A percentile compares a stretch with the other conserved stretches of the same genome.
These are phyloP conservation scores for Phytophthora sp. DNA, from an alignment of 352 stramenopile species.

Conservation along the genomic window DNA sequence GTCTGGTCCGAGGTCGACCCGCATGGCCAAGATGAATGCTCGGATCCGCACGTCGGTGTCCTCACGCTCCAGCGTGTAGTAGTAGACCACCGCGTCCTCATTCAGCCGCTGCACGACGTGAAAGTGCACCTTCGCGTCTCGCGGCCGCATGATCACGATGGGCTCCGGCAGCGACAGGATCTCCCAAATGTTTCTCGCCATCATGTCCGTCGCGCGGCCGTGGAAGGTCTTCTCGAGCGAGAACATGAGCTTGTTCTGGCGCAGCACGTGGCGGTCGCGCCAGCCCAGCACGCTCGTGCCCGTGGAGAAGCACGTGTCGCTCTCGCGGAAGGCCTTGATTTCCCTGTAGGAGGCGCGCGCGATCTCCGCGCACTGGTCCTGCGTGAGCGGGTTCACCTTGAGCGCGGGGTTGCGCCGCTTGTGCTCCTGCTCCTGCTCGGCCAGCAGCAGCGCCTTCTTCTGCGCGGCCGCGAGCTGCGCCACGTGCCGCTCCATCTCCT, in stretches of 20 bases:
- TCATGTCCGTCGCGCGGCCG: constrained; percentile 36
- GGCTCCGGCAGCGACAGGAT: constrained; percentile 54
- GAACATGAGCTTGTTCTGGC: constrained; percentile 63
- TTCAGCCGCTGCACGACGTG: constrained; percentile 67
- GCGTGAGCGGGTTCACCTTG: constrained; percentile 47
- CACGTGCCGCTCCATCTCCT: constrained; percentile 59
- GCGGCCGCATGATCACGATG: constrained; percentile 58
- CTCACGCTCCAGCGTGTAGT: constrained; percentile 70
- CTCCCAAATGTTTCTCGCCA: constrained; percentile 51
- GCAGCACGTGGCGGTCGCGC: constrained; percentile 58
- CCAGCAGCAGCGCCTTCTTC: constrained; percentile 38
- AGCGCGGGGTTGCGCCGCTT: constrained; percentile 50
- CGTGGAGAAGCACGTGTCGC: constrained; percentile 52
- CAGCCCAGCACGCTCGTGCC: constrained; percentile 72
- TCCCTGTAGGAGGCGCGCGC: constrained; percentile 47
- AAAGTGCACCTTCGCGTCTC: constrained; percentile 60
- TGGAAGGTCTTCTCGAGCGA: constrained; percentile 70
- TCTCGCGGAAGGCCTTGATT: constrained; percentile 62
- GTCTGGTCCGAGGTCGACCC: constrained; percentile 46
- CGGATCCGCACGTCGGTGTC: constrained; percentile 58
- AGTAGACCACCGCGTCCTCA: constrained; percentile 67
- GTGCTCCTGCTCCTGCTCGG: constrained; percentile 44
- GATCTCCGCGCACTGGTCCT: constrained; percentile 53
- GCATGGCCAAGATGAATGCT: constrained; percentile 65
- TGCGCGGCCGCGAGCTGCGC: constrained; percentile 42